These are phyloP conservation scores for Kwoniella heveanensis DNA, from an alignment of 768 basidiomycete genomes.

Conservation along the genomic window DNA sequence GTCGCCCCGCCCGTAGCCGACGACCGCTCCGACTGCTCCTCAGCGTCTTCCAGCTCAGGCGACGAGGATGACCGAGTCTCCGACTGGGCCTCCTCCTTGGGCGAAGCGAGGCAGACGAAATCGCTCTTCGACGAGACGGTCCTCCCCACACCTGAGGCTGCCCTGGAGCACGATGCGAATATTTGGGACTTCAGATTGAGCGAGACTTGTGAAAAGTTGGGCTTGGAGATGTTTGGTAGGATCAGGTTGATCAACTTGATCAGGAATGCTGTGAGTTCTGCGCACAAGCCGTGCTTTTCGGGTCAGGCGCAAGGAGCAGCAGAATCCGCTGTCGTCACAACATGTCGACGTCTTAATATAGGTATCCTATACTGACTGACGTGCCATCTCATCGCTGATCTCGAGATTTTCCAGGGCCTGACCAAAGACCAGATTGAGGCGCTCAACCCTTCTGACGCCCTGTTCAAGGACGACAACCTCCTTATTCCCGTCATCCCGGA, in stretches of 20 bases:
- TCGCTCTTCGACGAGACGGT: slow-evolving; percentile 45
- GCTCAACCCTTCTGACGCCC: slow-evolving; percentile 58
- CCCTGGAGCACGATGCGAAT: slow-evolving; percentile 38
- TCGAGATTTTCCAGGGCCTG: slow-evolving; percentile 5
- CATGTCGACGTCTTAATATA: no score
- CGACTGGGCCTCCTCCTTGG: slow-evolving; percentile 45
- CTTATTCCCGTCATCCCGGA: slow-evolving; percentile 79
- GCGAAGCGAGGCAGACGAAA: slow-evolving; percentile 39
- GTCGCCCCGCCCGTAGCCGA: slow-evolving; percentile 9
- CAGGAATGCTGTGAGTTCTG: slow-evolving; percentile 60
- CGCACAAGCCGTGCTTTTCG: no score
- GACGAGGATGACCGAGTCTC: slow-evolving; percentile 40
- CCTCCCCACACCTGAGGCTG: slow-evolving; percentile 37
- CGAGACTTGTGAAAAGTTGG: slow-evolving; percentile 21
- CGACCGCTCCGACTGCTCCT: slow-evolving; percentile 5
- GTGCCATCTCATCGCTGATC: no score
- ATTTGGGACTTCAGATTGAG: slow-evolving; percentile 34
- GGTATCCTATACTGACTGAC: no score
- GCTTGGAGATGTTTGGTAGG: slow-evolving; percentile 73
- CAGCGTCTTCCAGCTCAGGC: slow-evolving; percentile 8
- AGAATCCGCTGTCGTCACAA: no score
- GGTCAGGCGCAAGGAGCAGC: no score
- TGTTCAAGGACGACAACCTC: slow-evolving; percentile 75
- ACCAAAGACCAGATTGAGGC: slow-evolving; percentile 22
- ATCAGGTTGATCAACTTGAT: slow-evolving; percentile 86